Percentiles rank a stretch among this genome's conserved stretches.
These are phyloP conservation scores for Hortaea werneckii DNA, from an alignment of 2,329 filamentous ascomycete genomes.

Conservation along the genomic window DNA sequence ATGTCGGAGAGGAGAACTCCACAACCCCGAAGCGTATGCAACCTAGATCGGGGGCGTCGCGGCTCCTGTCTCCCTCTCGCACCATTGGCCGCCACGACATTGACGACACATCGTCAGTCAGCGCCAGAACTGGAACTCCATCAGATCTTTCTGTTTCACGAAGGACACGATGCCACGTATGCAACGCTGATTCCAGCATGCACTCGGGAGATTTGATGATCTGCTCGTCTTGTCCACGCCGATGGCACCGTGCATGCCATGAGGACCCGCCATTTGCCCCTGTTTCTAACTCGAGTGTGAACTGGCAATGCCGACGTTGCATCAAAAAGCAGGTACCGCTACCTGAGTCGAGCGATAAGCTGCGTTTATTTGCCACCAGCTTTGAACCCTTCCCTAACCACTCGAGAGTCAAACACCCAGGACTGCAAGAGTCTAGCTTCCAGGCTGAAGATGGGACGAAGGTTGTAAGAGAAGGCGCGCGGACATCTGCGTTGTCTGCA, in stretches of 20 bases:
- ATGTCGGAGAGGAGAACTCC: not conserved
- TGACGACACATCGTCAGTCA: slow-evolving; percentile 10
- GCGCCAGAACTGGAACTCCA: slow-evolving; percentile 8
- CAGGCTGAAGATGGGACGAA: too few relatives aligned
- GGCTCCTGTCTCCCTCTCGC: too few relatives aligned
- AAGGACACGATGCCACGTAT: slow-evolving; percentile 22
- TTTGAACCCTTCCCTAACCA: too few relatives aligned
- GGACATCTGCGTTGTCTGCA: too few relatives aligned
- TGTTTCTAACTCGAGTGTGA: not conserved
- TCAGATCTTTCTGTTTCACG: slow-evolving; percentile 11
- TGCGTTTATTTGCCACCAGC: too few relatives aligned
- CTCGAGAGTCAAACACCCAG: too few relatives aligned
- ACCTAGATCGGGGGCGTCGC: too few relatives aligned
- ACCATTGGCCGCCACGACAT: not conserved
- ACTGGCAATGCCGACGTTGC: slow-evolving; percentile 21
- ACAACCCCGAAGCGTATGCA: too few relatives aligned
- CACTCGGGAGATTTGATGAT: slow-evolving; percentile 20
- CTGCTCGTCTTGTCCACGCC: slow-evolving; percentile 25
- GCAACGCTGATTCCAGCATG: slow-evolving; percentile 16
- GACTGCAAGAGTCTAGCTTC: too few relatives aligned
- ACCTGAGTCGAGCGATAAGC: not conserved
- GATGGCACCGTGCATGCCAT: slow-evolving; percentile 29
- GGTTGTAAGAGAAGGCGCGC: too few relatives aligned
- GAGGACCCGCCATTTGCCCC: slow-evolving; percentile 4
- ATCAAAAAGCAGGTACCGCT: slow-evolving; percentile 7